A percentile compares a stretch with the other conserved stretches of the same genome.
Evolutionary conservation across 1,139 yeast species (phyloP).

Genomic region (Nakaseomyces uthaithaninus): DNA sequence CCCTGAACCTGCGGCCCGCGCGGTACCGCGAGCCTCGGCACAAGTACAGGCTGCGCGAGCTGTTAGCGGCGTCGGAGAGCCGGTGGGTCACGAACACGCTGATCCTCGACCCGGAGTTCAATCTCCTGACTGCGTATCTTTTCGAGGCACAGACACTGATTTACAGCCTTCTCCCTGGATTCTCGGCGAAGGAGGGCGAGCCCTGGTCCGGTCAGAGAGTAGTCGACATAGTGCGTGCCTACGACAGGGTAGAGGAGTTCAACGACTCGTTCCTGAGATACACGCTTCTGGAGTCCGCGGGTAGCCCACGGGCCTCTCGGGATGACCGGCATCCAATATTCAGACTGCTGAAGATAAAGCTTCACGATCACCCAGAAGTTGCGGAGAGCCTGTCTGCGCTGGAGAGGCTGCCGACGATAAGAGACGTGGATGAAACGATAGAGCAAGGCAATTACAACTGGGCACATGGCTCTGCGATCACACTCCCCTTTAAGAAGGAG

Average conservation of each 20-base stretch:
- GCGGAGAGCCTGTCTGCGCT: not conserved
- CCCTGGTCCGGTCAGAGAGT: not conserved
- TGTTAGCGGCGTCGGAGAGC: too few species aligned
- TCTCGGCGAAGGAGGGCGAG: not conserved
- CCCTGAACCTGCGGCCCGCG: not conserved
- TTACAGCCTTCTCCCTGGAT: not conserved
- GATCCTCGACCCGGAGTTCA: not conserved
- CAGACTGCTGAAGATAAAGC: too few species aligned
- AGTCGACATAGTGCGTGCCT: not conserved
- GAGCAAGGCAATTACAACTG: slow-evolving; percentile 10
- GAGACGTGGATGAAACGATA: slow-evolving; percentile 7
- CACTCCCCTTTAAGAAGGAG: slow-evolving; percentile 8
- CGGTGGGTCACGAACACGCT: not conserved
- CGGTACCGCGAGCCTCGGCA: not conserved
- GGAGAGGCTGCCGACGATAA: not conserved
- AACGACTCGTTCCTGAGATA: not conserved
- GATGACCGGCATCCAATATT: slow-evolving; percentile 1
- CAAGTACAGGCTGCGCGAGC: not conserved
- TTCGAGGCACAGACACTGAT: not conserved
- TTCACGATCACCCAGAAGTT: not conserved
- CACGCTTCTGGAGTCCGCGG: too few species aligned
- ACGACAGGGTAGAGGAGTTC: slow-evolving; percentile 1
- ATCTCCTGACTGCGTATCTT: not conserved
- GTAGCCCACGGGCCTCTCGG: too few species aligned
- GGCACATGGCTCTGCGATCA: slow-evolving; percentile 8